phyloP scores from a whole-genome alignment of 352 stramenopile species.

The Globisporangium orthogonon region DNA sequence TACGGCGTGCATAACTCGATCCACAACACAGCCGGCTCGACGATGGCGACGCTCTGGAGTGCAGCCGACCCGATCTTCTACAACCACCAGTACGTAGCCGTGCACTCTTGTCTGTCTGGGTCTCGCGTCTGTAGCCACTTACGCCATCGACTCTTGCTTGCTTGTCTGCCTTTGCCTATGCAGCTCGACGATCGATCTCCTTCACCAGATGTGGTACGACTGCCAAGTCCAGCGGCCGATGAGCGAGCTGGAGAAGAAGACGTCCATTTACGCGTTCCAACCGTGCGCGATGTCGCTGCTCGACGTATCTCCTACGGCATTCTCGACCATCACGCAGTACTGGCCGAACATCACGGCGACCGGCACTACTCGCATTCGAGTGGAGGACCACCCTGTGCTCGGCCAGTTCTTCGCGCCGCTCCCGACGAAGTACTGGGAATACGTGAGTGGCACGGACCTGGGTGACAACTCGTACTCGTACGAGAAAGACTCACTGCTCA shows the following conservation, averaged over 20 bases:
- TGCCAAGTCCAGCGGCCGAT: slow-evolving; percentile 32
- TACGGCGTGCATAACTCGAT: slow-evolving; percentile 49
- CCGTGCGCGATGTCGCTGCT: slow-evolving; percentile 11
- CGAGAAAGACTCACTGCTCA: slow-evolving; percentile 40
- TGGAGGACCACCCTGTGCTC: slow-evolving; percentile 40
- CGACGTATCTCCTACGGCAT: slow-evolving; percentile 6
- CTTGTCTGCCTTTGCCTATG: background rate
- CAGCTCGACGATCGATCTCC: slow-evolving; percentile 32
- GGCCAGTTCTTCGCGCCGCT: slow-evolving; percentile 41
- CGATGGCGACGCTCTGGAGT: slow-evolving; percentile 28
- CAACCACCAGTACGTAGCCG: slow-evolving; percentile 35
- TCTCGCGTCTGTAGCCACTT: background rate
- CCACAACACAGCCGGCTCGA: slow-evolving; percentile 26
- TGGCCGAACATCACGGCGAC: slow-evolving; percentile 13
- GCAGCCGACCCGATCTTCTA: slow-evolving; percentile 41
- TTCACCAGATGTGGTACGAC: slow-evolving; percentile 33
- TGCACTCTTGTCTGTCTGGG: background rate
- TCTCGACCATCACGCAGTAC: slow-evolving; percentile 38
- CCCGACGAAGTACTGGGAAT: slow-evolving; percentile 57
- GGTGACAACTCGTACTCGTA: slow-evolving; percentile 59
- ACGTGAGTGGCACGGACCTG: slow-evolving; percentile 39
- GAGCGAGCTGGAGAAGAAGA: slow-evolving; percentile 17
- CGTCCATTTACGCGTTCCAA: slow-evolving; percentile 30
- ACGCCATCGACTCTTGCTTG: background rate
- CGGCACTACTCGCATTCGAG: slow-evolving; percentile 18